phyloP scores from a whole-genome alignment of 2,329 filamentous ascomycete species.

The Penicillium freii region DNA sequence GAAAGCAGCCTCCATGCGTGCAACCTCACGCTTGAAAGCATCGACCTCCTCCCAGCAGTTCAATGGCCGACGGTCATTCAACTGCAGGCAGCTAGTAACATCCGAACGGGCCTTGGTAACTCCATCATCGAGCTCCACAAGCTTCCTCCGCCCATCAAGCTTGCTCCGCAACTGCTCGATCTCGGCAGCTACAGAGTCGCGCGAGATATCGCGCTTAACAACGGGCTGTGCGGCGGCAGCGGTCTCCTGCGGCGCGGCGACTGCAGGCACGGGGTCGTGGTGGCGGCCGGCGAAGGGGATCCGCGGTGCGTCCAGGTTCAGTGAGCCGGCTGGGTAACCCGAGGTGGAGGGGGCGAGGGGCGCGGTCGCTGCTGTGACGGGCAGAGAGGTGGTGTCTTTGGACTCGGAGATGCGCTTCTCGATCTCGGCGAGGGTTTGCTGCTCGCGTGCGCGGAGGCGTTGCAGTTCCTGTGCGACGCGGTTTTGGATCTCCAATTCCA shows the following conservation, averaged over 20 bases:
- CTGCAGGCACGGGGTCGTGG: conserved; percentile 25
- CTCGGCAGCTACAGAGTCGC: conserved; percentile 55
- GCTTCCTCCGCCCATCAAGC: conserved; percentile 60
- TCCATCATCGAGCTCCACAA: conserved; percentile 64
- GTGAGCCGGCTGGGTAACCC: conserved; percentile 29
- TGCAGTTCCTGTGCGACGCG: conserved; percentile 84
- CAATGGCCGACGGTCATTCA: conserved; percentile 81
- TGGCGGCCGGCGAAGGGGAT: conserved; percentile 45
- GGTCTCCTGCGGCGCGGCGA: conserved; percentile 16
- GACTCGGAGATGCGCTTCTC: conserved; percentile 58
- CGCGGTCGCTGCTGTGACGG: conserved; percentile 28
- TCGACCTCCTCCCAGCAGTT: conserved; percentile 96
- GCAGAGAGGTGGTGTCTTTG: conserved; percentile 31
- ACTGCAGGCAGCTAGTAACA: conserved; percentile 75
- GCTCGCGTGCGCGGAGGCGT: conserved; percentile 69
- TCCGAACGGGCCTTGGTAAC: conserved; percentile 73
- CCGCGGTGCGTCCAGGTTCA: conserved; percentile 43
- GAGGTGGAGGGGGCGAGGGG: conserved; percentile 22
- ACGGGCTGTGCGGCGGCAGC: conserved; percentile 19
- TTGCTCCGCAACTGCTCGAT: conserved; percentile 57
- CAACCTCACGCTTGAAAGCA: conserved; percentile 84
- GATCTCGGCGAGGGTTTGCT: conserved; percentile 65
- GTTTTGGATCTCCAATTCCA: conserved; percentile 84
- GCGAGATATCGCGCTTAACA: conserved; percentile 48
- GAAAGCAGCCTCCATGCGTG: conserved; percentile 80